Evolutionary conservation across 306 rosid genomes (phyloP).

Genomic region (Cercis canadensis): DNA sequence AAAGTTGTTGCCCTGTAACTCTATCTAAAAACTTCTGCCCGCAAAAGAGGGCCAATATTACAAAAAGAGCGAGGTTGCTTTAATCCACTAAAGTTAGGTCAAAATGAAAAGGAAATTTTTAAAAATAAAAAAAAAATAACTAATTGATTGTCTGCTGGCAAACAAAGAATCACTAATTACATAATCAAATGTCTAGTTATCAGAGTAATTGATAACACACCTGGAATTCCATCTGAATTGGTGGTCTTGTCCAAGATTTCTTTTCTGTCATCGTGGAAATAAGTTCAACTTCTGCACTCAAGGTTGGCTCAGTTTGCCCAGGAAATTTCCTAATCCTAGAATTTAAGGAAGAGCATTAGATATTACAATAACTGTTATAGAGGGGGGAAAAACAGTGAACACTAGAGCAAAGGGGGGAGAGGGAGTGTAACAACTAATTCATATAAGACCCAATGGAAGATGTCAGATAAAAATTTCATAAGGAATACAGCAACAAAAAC

Average conservation of each 20-base stretch:
- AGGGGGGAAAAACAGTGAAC: slow-evolving; percentile 17
- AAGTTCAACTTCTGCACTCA: slow-evolving; percentile 99
- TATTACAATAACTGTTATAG: not conserved
- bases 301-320: slow-evolving; percentile 94
- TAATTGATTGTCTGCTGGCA: slow-evolving; percentile 2
- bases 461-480: not conserved
- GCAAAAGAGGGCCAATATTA: slow-evolving; percentile 19
- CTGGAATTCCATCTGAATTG: slow-evolving; percentile 99
- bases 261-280: slow-evolving; percentile 93
- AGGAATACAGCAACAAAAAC: not conserved
- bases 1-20: not conserved
- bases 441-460: not conserved
- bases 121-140: not conserved
- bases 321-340: slow-evolving; percentile 91
- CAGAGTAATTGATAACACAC: slow-evolving; percentile 46
- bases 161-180: not conserved
- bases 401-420: not conserved
- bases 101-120: not conserved
- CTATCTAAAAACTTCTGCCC: no score
- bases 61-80: not conserved
- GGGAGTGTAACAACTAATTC: slow-evolving; percentile 7
- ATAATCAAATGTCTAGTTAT: not conserved
- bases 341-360: slow-evolving; percentile 2
- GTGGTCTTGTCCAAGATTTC: slow-evolving; percentile 96
- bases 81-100: slow-evolving; percentile 11